phyloP scores from a whole-genome alignment of 306 rosid species.

The Medicago lupulina region DNA sequence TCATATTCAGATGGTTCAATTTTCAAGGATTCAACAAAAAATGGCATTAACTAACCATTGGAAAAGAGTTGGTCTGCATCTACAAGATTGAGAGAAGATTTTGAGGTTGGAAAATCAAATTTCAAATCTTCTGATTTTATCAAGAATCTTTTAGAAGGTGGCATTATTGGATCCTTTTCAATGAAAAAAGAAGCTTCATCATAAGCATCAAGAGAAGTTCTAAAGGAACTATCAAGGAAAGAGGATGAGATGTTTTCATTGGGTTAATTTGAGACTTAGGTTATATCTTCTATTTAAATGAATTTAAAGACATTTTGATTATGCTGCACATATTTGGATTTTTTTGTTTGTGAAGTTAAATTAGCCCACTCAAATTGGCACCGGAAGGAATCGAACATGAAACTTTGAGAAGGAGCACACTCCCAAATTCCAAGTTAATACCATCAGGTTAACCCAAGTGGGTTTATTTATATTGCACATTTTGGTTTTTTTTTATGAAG shows the following conservation, averaged over 20 bases:
- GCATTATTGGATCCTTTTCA: constrained; percentile 95
- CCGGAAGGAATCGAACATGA: too few species aligned
- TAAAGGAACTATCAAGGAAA: constrained; percentile 75
- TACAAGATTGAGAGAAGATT: constrained; percentile 67
- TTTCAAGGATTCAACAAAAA: constrained; percentile 72
- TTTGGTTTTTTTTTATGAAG: too few species aligned
- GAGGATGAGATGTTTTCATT: constrained; percentile 49
- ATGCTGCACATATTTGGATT: too few species aligned
- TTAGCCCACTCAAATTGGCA: too few species aligned
- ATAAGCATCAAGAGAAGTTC: constrained; percentile 75
- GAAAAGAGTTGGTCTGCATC: constrained; percentile 93
- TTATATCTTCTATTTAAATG: too few species aligned
- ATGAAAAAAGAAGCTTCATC: constrained; percentile 91
- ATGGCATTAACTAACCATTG: constrained; percentile 84
- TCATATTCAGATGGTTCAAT: constrained; percentile 51
- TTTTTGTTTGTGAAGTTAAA: too few species aligned
- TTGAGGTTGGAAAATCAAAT: constrained; percentile 79
- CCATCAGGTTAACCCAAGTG: too few species aligned
- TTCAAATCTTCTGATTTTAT: constrained; percentile 80
- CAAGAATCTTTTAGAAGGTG: constrained; percentile 89
- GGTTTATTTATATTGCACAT: too few species aligned
- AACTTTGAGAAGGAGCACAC: too few species aligned
- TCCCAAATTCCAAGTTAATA: too few species aligned
- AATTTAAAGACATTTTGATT: too few species aligned
- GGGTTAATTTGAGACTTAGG: too few species aligned